Evolutionary conservation across 2,329 filamentous ascomycete species (phyloP), one percentile per base, ranked within the genome.

Genomic region (Setomelanomma holmii): DNA sequence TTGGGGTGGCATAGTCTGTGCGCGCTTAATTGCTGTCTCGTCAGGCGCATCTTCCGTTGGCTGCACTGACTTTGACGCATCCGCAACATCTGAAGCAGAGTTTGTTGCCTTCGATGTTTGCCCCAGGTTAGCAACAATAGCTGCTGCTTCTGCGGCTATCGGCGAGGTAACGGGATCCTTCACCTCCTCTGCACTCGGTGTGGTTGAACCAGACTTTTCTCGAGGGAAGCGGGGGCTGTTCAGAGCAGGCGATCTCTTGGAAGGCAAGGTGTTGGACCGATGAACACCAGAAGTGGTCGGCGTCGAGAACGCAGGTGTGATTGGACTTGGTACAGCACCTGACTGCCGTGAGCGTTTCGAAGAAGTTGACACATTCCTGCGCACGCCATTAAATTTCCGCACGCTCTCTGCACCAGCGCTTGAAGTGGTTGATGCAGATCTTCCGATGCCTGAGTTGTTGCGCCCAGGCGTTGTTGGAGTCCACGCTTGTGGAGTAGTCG

Each of bases 241-340:
- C 38, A 93, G 75, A 7, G 85, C 86, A 6, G 91, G 91, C 0
- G 91, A 95, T 71, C 89, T 89, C 71, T 96, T 96, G 0, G 93
- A 95, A 0, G 95, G 95, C 12, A 98, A 82, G 3, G 95, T 99
- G 71, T 98, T 98, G 76, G 93, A 97, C 60, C 88, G 79, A 66
- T 87, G 84, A n/a, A 90, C 80, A 39, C 86, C 84, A 36, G 79
- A 78, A 24, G 76, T 75, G 40, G 86, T 58, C 3, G 70, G 59
- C 12, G 71, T 63, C 6, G 51, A 58, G 44, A 73, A 75, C 0
- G 65, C 60, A 8, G 72, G 66, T 20, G 68, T 66, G 1, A 71
- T 68, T 4, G 91, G 90, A 46, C 86, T 91, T 6, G 88, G 86
- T 21, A 85, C 82, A 51, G 84, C 88, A 55, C 85, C 87, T 20